A percentile compares a stretch with the other conserved stretches of the same genome.
Conservation (phyloP, 2,329 filamentous ascomycete genomes). For the Teratosphaeria epicoccoides region DNA sequence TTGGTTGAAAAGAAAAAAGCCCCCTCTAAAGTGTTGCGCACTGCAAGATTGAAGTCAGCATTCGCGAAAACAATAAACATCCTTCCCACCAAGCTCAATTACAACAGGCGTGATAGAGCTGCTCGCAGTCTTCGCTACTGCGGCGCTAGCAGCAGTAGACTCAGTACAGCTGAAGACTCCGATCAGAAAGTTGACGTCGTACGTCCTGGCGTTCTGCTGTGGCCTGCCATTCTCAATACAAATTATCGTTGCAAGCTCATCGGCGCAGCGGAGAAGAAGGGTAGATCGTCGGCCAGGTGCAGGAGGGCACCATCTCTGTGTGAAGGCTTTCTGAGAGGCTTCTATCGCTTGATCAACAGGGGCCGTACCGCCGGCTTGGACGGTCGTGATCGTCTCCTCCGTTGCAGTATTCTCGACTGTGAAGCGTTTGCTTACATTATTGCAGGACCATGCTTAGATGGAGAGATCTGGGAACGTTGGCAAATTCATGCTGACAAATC, state of each 20-base stretch:
- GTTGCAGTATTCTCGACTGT: slow-evolving; percentile 8
- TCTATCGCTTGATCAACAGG: slow-evolving; percentile 6
- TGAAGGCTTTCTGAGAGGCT: slow-evolving; percentile 8
- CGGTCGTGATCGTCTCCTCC: slow-evolving; percentile 5
- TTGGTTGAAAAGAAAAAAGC: slow-evolving; percentile 47
- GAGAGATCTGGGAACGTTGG: slow-evolving; percentile 5
- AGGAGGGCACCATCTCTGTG: slow-evolving; percentile 2
- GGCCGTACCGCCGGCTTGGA: slow-evolving; percentile 5
- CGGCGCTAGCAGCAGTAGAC: slow-evolving; percentile 51
- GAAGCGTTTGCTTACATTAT: slow-evolving; percentile 6
- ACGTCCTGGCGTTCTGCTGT: slow-evolving; percentile 10
- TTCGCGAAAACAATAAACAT: slow-evolving; percentile 47
- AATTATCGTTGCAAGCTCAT: slow-evolving; percentile 15
- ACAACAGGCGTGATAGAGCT: slow-evolving; percentile 49
- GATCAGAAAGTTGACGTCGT: slow-evolving; percentile 13
- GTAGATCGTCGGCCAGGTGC: slow-evolving; percentile 5
- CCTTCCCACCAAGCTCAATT: slow-evolving; percentile 47
- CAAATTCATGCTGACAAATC: not conserved
- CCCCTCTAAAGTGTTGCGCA: slow-evolving; percentile 52
- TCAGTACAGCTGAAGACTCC: slow-evolving; percentile 53
- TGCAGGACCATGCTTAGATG: slow-evolving; percentile 6
- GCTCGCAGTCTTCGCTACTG: slow-evolving; percentile 40
- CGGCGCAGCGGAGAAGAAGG: slow-evolving; percentile 6
- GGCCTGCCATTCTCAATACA: slow-evolving; percentile 21
- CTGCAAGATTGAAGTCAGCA: slow-evolving; percentile 46